These are phyloP conservation scores for Verticillium isaacii DNA, from an alignment of 2,329 filamentous ascomycete genomes.

Conservation along the genomic window DNA sequence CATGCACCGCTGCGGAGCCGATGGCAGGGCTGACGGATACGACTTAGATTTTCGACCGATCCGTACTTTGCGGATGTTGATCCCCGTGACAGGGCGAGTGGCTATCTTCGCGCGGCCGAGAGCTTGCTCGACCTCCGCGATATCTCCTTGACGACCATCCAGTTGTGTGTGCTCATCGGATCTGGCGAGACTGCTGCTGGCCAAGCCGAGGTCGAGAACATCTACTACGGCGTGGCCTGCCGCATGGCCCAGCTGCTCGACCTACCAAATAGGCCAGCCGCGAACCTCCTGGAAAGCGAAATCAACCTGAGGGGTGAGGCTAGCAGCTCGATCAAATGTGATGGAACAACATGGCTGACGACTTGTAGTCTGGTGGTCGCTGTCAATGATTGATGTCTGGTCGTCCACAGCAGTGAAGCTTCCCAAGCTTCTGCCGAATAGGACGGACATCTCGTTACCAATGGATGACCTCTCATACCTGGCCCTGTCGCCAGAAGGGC, in stretches of 20 bases:
- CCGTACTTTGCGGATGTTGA: constrained; percentile 11
- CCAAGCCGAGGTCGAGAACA: constrained; percentile 27
- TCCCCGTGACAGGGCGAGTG: constrained; percentile 16
- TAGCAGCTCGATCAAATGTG: neutral
- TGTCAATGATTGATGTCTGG: constrained; percentile 18
- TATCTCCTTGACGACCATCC: constrained; percentile 30
- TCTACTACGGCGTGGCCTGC: constrained; percentile 31
- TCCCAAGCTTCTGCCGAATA: constrained; percentile 14
- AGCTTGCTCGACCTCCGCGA: constrained; percentile 25
- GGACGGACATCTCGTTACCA: constrained; percentile 23
- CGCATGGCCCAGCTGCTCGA: constrained; percentile 28
- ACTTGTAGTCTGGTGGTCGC: constrained; percentile 15
- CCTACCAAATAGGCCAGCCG: constrained; percentile 22
- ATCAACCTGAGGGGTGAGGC: constrained; percentile 23
- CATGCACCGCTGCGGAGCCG: neutral
- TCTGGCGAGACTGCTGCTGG: constrained; percentile 26
- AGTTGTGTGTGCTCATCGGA: constrained; percentile 32
- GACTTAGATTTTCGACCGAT: constrained; percentile 17
- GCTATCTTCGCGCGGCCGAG: constrained; percentile 16
- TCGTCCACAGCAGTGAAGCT: constrained; percentile 17
- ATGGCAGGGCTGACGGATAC: neutral
- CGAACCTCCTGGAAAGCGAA: constrained; percentile 24
- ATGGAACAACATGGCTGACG: neutral
- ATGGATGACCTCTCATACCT: constrained; percentile 30
- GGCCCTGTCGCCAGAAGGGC: constrained; percentile 4